These are phyloP conservation scores for Suhomyces panamericanus DNA, from an alignment of 1,139 yeast genomes.

Conservation along the genomic window DNA sequence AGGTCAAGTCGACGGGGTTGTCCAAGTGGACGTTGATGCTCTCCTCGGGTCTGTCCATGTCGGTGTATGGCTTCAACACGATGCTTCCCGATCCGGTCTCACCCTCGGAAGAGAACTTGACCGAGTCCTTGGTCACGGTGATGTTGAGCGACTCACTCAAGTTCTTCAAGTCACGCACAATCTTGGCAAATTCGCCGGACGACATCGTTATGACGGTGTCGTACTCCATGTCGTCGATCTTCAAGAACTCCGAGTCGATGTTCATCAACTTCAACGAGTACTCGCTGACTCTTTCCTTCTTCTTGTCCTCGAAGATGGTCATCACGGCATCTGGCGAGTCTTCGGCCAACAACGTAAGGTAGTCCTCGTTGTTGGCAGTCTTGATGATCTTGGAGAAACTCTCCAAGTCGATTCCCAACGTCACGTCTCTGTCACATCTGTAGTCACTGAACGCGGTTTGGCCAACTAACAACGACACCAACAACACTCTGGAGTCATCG, in stretches of 20 bases:
- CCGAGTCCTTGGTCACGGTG: slow-evolving; percentile 87
- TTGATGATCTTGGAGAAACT: slow-evolving; percentile 84
- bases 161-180: slow-evolving; percentile 83
- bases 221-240: slow-evolving; percentile 92
- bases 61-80: slow-evolving; percentile 79
- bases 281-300: slow-evolving; percentile 89
- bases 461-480: slow-evolving; percentile 86
- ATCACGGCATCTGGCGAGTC: slow-evolving; percentile 84
- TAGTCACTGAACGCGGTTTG: slow-evolving; percentile 88
- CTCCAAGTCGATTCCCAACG: slow-evolving; percentile 87
- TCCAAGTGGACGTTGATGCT: slow-evolving; percentile 75
- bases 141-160: slow-evolving; percentile 86
- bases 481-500: slow-evolving; percentile 93
- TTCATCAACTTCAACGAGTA: slow-evolving; percentile 92
- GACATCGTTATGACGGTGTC: slow-evolving; percentile 89
- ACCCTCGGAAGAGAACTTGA: slow-evolving; percentile 88
- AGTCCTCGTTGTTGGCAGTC: slow-evolving; percentile 90
- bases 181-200: slow-evolving; percentile 81
- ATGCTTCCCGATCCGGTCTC: slow-evolving; percentile 89
- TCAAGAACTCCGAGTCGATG: slow-evolving; percentile 90
- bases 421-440: slow-evolving; percentile 93
- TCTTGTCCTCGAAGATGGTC: slow-evolving; percentile 85
- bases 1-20: slow-evolving; percentile 85
- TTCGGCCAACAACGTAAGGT: slow-evolving; percentile 85
- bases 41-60: slow-evolving; percentile 76